Evolutionary conservation across 192 early-diverging fungal species (phyloP), one percentile per base, ranked within the genome.

Genomic region (Podochytrium sp.): DNA sequence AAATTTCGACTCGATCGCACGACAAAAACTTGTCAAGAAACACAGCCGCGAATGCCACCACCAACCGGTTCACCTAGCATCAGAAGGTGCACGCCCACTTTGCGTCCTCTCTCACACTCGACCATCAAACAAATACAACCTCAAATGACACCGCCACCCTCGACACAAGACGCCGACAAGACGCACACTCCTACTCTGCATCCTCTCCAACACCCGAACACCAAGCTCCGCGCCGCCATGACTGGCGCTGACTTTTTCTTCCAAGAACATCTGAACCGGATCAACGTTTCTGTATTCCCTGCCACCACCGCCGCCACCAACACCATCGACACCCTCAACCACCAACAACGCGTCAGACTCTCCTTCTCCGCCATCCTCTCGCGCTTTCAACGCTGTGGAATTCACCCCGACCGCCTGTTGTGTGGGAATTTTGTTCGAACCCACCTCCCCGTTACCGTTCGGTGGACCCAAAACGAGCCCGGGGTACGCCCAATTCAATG

Each of bases 401-500:
- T 55, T 20, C 7, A 55, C 7, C 52, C 52, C 20, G 25, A 55
- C 52, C 20, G 52, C 20, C 23, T 55, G 20, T 27, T 55, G 20
- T 55, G 30, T 23, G 7, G 52, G 52, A 7, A 20, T 7, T 25
- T 23, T 61, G 33, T 61, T 61, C 59, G 14, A 37, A 20, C 35
- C 59, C 7, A 14, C 14, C 20, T 12, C 33, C 33, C 59, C 59
- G 34, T 33, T 37, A 7, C 59, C 59, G 4, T 61, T 38, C 38
- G 59, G 59, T 0, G 59, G 59, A 12, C 38, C 59, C 16, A 61
- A 61, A 61, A 61, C 59, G 3, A 61, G 38, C 4, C 59, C 59
- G 27, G 59, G 59, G 37, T 61, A 61, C 16, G 25, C 38, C 0
- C 20, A 16, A 16, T 61, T 55, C 52, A 23, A 10, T 55, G 52